Base-by-base conservation (phyloP, 495 filamentous ascomycete species). In the Thermochaetoides thermophila region DNA sequence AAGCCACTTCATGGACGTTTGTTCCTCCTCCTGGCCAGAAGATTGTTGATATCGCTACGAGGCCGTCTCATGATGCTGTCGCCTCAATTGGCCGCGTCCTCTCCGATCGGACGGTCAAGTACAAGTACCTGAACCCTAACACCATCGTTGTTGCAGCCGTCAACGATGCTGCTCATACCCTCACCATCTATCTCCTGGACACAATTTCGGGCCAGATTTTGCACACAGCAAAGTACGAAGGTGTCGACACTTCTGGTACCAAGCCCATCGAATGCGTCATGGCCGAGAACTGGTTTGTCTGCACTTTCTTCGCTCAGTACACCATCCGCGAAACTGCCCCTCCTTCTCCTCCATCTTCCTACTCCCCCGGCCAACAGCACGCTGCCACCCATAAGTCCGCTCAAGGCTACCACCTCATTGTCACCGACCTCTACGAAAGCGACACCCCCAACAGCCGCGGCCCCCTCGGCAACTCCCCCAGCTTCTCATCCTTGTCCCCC, bases 71-170 rank as follows among this genome's bases (percentile, higher is more conserved):
- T 43, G 87, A 96, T 39, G 83, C 83, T 3, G 76, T 94, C 27
- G 87, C 91, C 7, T 95, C 89, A 0, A 94, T 99, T 36, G 89
- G 91, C 28, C 79, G 82, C 38, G 89, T 93, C 13, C 71, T 96
- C 20, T 85, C 84, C 31, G 76, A 96, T 46, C 76, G 89, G 13
- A 78, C 76, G 1, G 89, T 99, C 25, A 67, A 92, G 38, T 99
- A 96, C 71, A 99, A 99, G 60, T 95, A 95, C 52, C 61, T 99
- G 16, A 89, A 85, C 57, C 77, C 81, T 1, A 95, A 96, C 55
- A 63, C 86, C 4, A 61, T 85, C 5, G 71, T 93, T 0, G 63
- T 94, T 32, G 81, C 82, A 1, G 70, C 84, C 6, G 61, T 75
- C 12, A 60, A 77, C 34, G 66, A 74, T 21, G 55, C 57, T 15